Conservation (phyloP, 306 rosid species). For the Rosa lucieae region DNA sequence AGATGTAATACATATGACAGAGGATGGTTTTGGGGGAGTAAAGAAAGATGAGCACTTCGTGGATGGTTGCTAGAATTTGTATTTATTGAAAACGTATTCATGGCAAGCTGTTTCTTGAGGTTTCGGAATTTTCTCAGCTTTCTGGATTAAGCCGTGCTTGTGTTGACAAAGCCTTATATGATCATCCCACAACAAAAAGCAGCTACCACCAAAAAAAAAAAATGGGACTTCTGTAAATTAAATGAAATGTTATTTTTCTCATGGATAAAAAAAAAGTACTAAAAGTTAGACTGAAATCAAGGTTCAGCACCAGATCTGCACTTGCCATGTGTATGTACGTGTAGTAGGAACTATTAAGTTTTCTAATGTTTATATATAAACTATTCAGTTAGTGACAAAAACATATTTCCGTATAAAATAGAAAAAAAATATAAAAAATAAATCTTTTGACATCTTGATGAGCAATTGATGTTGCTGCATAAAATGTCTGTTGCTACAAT, state of each 20-base stretch:
- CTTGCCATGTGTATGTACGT: no score
- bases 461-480: no score
- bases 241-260: no score
- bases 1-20: background rate
- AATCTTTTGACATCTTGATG: no score
- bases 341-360: no score
- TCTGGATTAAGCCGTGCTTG: background rate
- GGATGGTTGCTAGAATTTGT: background rate
- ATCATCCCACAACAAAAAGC: background rate
- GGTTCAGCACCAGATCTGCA: background rate
- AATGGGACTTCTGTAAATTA: background rate
- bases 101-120: background rate
- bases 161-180: background rate
- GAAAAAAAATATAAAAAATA: no score
- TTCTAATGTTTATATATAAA: no score
- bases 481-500: no score
- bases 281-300: conserved; percentile 2
- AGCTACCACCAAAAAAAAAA: background rate
- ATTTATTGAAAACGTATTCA: background rate
- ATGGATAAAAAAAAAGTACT: background rate
- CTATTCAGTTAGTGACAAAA: no score
- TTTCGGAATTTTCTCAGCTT: background rate
- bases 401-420: no score
- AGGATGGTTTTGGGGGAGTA: background rate
- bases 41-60: background rate